Percentiles rank a stretch among this genome's conserved stretches.
Conservation (phyloP, 805 yeast species). For the Schizosaccharomyces cryophilus region DNA sequence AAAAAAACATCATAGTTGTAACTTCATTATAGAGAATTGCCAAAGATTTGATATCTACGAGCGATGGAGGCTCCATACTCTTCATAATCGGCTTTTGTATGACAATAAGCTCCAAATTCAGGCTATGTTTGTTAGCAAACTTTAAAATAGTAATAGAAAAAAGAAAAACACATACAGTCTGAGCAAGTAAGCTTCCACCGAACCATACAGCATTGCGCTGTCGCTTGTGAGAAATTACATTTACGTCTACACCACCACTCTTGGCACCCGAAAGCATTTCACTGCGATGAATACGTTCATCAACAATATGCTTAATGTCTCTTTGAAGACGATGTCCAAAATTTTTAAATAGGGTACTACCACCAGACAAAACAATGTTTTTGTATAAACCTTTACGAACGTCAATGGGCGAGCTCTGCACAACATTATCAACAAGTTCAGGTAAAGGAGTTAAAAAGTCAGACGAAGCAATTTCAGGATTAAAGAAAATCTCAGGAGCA, state of each 20-base stretch:
- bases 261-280: constrained; percentile 51
- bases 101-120: constrained; percentile 87
- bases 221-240: constrained; percentile 87
- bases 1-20: neutral
- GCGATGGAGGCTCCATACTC: constrained; percentile 96
- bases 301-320: constrained; percentile 68
- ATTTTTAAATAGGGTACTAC: constrained; percentile 95
- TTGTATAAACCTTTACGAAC: constrained; percentile 89
- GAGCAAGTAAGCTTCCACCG: constrained; percentile 92
- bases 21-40: constrained; percentile 1
- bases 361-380: constrained; percentile 89
- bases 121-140: constrained; percentile 13
- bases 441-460: constrained; percentile 93
- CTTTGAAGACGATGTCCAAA: constrained; percentile 94
- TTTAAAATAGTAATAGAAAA: neutral
- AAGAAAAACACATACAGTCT: constrained; percentile 24
- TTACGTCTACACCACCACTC: constrained; percentile 87
- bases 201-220: constrained; percentile 99
- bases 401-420: constrained; percentile 88
- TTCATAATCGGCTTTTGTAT: constrained; percentile 90
- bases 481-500: constrained; percentile 97
- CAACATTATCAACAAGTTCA: constrained; percentile 80
- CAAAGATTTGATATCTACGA: constrained; percentile 18
- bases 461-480: constrained; percentile 87
- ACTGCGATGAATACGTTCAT: constrained; percentile 61